phyloP scores from a whole-genome alignment of 148 eudicot species.

The Persicaria maculosa region DNA sequence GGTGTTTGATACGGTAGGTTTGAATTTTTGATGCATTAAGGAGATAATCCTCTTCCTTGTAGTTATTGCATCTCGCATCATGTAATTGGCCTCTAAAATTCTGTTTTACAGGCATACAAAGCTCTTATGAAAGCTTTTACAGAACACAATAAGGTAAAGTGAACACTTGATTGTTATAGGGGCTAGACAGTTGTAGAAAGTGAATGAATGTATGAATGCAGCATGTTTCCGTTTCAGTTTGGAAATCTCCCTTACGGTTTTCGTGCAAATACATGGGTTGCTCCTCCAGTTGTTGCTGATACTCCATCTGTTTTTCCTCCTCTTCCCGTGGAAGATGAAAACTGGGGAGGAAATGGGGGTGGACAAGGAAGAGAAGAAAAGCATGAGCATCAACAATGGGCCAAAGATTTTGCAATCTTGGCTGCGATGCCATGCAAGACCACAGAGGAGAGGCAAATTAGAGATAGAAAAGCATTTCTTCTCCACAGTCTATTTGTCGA shows the following conservation, averaged over 20 bases:
- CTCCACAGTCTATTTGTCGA: conserved; percentile 92
- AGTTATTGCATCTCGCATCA: neutral
- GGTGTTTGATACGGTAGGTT: conserved; percentile 65
- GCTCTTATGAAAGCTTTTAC: conserved; percentile 85
- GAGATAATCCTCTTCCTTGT: neutral
- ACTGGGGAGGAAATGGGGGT: conserved; percentile 96
- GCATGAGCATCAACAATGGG: conserved; percentile 65
- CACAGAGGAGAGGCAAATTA: conserved; percentile 71
- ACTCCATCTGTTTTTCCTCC: conserved; percentile 60
- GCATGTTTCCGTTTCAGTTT: conserved; percentile 47
- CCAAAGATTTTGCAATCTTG: conserved; percentile 65
- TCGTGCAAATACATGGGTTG: conserved; percentile 90
- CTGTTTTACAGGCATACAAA: conserved; percentile 60
- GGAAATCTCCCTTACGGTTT: conserved; percentile 95
- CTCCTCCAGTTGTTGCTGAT: conserved; percentile 72
- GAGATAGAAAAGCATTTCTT: conserved; percentile 87
- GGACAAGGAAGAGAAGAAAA: conserved; percentile 70
- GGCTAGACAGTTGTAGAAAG: neutral
- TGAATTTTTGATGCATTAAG: conserved; percentile 12
- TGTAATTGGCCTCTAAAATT: neutral
- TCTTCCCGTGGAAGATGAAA: conserved; percentile 82
- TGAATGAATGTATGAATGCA: conserved; percentile 8
- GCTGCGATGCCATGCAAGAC: conserved; percentile 95
- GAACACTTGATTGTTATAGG: conserved; percentile 6
- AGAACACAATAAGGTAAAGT: conserved; percentile 72